Percentiles rank a stretch among this genome's conserved stretches.
Conservation (phyloP, 768 basidiomycete species). For the Suillus discolor region DNA sequence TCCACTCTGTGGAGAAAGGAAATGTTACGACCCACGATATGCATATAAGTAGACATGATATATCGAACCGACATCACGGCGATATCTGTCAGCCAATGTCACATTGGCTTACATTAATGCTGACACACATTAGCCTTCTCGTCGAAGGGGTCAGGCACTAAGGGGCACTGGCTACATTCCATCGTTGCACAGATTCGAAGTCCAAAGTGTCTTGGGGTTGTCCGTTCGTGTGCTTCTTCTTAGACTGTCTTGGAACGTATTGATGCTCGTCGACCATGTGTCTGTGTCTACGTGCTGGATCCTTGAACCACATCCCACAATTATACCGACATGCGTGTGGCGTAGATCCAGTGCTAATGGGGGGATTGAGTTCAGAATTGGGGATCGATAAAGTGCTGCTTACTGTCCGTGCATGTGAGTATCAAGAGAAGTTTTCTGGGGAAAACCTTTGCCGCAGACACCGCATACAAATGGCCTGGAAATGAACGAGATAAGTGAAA, state of each 20-base stretch:
- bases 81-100: slow-evolving; percentile 4
- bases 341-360: slow-evolving; percentile 54
- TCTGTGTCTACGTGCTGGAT: slow-evolving; percentile 63
- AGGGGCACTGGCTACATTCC: slow-evolving; percentile 31
- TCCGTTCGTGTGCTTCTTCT: slow-evolving; percentile 46
- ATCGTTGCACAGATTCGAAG: slow-evolving; percentile 33
- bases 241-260: slow-evolving; percentile 48
- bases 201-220: slow-evolving; percentile 26
- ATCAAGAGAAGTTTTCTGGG: slow-evolving; percentile 59
- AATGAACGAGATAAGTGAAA: slow-evolving; percentile 15
- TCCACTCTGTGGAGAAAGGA: slow-evolving; percentile 1
- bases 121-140: slow-evolving; percentile 1
- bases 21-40: not conserved
- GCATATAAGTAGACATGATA: slow-evolving; percentile 1
- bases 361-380: slow-evolving; percentile 2
- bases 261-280: slow-evolving; percentile 58
- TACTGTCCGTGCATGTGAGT: slow-evolving; percentile 61
- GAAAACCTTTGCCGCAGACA: slow-evolving; percentile 55
- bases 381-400: slow-evolving; percentile 21
- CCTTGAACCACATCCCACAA: slow-evolving; percentile 60
- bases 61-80: slow-evolving; percentile 4
- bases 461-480: slow-evolving; percentile 53
- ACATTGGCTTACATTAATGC: not conserved
- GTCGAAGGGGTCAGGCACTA: slow-evolving; percentile 1
- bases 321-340: slow-evolving; percentile 55